Evolutionary conservation across 2,329 filamentous ascomycete genomes (phyloP), one percentile per base, ranked within the genome.

Genomic region (Nigrospora oryzae): DNA sequence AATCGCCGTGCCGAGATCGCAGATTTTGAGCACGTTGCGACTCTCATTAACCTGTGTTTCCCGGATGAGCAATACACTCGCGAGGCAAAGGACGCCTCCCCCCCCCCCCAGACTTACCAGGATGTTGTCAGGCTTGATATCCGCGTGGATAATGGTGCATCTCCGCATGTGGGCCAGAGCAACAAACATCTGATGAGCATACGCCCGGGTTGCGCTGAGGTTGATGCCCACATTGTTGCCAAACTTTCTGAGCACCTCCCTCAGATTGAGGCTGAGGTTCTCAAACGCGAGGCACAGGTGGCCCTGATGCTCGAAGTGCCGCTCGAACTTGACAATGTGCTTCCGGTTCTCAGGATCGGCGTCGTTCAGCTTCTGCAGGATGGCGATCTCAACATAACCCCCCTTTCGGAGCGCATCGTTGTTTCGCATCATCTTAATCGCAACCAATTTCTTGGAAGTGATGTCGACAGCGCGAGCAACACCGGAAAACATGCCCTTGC

Each of bases 241-340:
- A 62, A 95, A 96, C 62, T 96, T 96, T 65, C 93, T 95, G 54
- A 98, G 66, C 6, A 97, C 86, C 61, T 97, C 91, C 52, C 94
- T 84, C 46, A 98, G 68, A 59, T 98, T 97, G 71, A 95, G 82
- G 60, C 87, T 86, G 53, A 98, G 74, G 61, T 95, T 93, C 66
- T 98, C 93, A 65, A 98, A 98, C 0, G 90, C 89, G 75, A 98
- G 89, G 65, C 93, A 98, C 40, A 98, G 68, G 69, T 98, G 93
- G 1, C 86, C 86, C 61, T 95, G 95, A 70, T 95, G 90, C 57
- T 95, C 90, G 58, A 98, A 98, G 35, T 83, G 78, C 36, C 88
- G 79, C 58, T 94, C 81, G 43, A 97, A 84, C 56, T 85, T 85
- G 61, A 98, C 87, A 57, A 97, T 78, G 63, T 97, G 89, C 63